Percentiles rank a stretch among this genome's conserved stretches.
phyloP scores from a whole-genome alignment of 352 stramenopile species.

The Bremia lactucae region DNA sequence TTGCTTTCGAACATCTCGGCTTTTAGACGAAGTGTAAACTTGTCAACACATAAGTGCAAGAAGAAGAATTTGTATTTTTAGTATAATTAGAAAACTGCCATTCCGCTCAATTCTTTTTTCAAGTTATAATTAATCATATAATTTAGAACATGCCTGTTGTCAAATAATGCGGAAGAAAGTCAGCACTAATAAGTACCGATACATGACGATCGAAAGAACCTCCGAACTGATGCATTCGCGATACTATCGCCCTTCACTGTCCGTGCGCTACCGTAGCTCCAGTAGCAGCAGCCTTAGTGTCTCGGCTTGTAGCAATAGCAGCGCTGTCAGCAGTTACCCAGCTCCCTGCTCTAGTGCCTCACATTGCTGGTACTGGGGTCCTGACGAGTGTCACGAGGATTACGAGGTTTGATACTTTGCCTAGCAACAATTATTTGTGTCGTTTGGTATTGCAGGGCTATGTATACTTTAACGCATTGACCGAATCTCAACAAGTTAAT shows the following conservation, averaged over 20 bases:
- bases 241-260: conserved; percentile 14
- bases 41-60: no score
- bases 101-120: no score
- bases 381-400: conserved; percentile 24
- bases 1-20: no score
- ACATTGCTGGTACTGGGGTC: conserved; percentile 12
- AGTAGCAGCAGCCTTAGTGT: conserved; percentile 29
- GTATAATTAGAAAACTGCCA: no score
- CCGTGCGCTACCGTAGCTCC: conserved; percentile 14
- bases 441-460: not conserved
- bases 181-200: conserved; percentile 2
- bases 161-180: no score
- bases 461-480: no score
- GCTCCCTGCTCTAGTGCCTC: not conserved
- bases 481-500: no score
- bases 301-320: conserved; percentile 24
- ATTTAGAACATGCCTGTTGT: no score
- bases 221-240: conserved; percentile 2
- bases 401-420: conserved; percentile 16
- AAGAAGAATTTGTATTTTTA: no score
- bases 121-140: no score
- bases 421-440: not conserved
- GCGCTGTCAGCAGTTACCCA: conserved; percentile 17
- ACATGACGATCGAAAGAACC: no score
- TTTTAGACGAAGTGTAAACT: no score